A percentile compares a stretch with the other conserved stretches of the same genome.
Evolutionary conservation across 2,329 filamentous ascomycete species (phyloP).

Genomic region (Microdochium bolleyi): DNA sequence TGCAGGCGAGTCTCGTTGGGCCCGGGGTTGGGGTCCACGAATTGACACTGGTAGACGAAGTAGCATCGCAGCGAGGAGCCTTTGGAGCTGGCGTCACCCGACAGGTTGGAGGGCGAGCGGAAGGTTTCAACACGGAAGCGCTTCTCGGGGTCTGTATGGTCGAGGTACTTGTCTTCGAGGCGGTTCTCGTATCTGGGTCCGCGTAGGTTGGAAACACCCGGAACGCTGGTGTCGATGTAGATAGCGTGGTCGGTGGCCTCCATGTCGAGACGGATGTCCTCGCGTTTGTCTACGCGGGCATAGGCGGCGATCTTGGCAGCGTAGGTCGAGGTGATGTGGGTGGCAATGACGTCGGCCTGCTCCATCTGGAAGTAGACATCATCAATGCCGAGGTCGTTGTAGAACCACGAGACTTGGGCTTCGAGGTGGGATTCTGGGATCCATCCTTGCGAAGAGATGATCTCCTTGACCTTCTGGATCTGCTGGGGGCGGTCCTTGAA

Average conservation of each 20-base stretch:
- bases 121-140: conserved; percentile 96
- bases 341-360: conserved; percentile 76
- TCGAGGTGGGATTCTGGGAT: conserved; percentile 79
- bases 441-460: conserved; percentile 73
- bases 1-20: conserved; percentile 82
- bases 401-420: conserved; percentile 90
- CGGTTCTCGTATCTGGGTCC: conserved; percentile 92
- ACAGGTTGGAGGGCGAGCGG: conserved; percentile 77
- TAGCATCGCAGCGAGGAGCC: conserved; percentile 83
- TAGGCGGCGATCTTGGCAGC: conserved; percentile 94
- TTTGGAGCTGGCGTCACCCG: conserved; percentile 57
- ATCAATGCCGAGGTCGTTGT: conserved; percentile 93
- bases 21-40: conserved; percentile 66
- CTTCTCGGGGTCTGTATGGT: conserved; percentile 63
- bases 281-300: conserved; percentile 83
- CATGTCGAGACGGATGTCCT: conserved; percentile 94
- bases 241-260: conserved; percentile 92
- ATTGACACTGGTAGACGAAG: conserved; percentile 96
- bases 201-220: conserved; percentile 65
- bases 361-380: conserved; percentile 98
- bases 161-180: conserved; percentile 92
- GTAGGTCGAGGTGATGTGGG: conserved; percentile 92
- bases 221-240: conserved; percentile 95
- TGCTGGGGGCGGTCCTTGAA: conserved; percentile 91
- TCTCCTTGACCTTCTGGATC: conserved; percentile 83